These are phyloP conservation scores for Gracilaria caudata DNA, from an alignment of 23 red algal species.

Conservation along the genomic window DNA sequence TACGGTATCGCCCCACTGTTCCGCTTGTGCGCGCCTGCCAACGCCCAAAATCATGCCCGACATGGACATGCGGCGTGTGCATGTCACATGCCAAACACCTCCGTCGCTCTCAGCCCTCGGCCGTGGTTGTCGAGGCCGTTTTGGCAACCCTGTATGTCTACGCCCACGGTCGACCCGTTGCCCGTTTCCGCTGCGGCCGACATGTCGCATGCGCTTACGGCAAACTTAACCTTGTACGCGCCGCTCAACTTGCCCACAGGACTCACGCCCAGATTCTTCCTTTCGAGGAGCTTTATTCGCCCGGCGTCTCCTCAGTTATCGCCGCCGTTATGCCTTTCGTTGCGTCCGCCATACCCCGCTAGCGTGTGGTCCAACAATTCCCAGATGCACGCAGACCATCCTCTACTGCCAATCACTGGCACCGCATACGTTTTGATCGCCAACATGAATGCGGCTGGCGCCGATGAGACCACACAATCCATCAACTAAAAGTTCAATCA, in stretches of 20 bases:
- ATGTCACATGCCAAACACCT: constrained; percentile 2
- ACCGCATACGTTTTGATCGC: too few relatives aligned
- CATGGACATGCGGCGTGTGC: too few relatives aligned
- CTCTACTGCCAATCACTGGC: too few relatives aligned
- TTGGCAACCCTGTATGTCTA: background rate
- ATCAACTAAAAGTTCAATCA: too few relatives aligned
- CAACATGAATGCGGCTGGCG: too few relatives aligned
- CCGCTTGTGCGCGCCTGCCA: background rate
- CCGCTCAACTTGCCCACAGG: constrained; percentile 6
- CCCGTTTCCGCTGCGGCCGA: constrained; percentile 15
- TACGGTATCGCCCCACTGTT: background rate
- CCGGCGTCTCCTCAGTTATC: constrained; percentile 60
- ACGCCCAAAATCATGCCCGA: background rate
- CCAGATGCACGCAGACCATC: too few relatives aligned
- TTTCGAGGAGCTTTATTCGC: constrained; percentile 22
- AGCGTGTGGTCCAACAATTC: too few relatives aligned
- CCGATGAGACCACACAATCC: too few relatives aligned
- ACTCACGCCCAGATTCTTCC: constrained; percentile 41
- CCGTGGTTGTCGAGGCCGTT: constrained; percentile 11
- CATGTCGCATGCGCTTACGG: constrained; percentile 35
- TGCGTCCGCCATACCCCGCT: background rate
- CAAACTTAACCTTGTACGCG: background rate
- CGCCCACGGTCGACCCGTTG: constrained; percentile 15
- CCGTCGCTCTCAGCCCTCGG: constrained; percentile 24
- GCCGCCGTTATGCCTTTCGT: background rate